Conservation (phyloP, 495 filamentous ascomycete species). For the Jackrogersella minutella region DNA sequence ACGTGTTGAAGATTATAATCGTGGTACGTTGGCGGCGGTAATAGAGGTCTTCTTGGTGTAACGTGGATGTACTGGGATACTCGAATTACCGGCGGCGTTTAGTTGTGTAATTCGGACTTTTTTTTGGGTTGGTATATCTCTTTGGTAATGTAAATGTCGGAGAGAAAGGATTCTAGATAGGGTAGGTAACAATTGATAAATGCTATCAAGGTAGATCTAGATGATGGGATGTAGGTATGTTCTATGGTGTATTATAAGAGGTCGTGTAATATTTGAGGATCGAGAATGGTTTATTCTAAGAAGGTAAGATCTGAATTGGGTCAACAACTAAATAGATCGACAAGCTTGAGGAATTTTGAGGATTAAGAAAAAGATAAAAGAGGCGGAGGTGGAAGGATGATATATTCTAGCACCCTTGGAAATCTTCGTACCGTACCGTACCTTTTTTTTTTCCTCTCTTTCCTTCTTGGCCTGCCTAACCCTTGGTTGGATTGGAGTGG, state of each 20-base stretch:
- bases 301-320: neutral
- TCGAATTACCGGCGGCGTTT: constrained; percentile 18
- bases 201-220: constrained; percentile 16
- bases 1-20: constrained; percentile 25
- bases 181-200: constrained; percentile 18
- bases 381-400: constrained; percentile 40
- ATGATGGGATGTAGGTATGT: constrained; percentile 10
- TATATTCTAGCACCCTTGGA: constrained; percentile 37
- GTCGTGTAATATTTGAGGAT: constrained; percentile 1
- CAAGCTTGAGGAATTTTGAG: constrained; percentile 24
- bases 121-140: constrained; percentile 23
- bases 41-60: constrained; percentile 25
- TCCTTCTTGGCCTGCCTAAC: constrained; percentile 28
- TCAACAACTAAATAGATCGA: constrained; percentile 17
- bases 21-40: constrained; percentile 22
- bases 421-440: constrained; percentile 29
- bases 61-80: constrained; percentile 30
- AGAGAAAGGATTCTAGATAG: constrained; percentile 10
- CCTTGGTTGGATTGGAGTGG: constrained; percentile 22
- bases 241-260: constrained; percentile 8
- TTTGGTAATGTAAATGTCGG: constrained; percentile 23
- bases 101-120: constrained; percentile 24
- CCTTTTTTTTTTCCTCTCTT: constrained; percentile 14
- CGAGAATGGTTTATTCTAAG: constrained; percentile 1
- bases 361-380: constrained; percentile 20